Percentiles rank a stretch among this genome's conserved stretches.
phyloP scores from a whole-genome alignment of 140 eudicot genomes.

The Cichorium intybus region DNA sequence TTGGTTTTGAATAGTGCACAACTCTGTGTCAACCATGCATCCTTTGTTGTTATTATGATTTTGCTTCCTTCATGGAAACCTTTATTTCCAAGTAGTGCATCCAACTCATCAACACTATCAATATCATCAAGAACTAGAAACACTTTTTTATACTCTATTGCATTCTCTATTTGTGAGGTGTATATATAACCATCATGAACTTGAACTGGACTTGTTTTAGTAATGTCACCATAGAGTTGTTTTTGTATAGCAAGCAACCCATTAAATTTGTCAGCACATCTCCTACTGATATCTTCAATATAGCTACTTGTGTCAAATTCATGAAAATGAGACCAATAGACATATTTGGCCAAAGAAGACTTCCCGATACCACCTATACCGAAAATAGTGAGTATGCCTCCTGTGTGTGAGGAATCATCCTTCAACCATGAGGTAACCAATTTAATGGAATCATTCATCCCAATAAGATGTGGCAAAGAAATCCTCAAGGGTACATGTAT shows the following conservation, averaged over 20 bases:
- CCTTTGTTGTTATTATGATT: too few species aligned
- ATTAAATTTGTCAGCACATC: background rate
- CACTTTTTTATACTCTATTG: background rate
- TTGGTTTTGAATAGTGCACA: too few species aligned
- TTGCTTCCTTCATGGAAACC: too few species aligned
- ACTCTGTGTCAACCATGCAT: too few species aligned
- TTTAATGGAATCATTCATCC: background rate
- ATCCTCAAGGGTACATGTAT: background rate
- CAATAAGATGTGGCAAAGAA: constrained; percentile 10
- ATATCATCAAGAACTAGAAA: too few species aligned
- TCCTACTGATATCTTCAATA: constrained; percentile 10
- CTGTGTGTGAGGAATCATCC: background rate
- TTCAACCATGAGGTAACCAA: constrained; percentile 23
- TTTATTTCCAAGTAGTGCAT: too few species aligned
- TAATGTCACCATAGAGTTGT: constrained; percentile 16
- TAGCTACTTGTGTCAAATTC: too few species aligned
- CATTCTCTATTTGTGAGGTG: too few species aligned
- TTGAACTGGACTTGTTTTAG: background rate
- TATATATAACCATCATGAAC: background rate
- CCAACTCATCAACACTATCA: too few species aligned
- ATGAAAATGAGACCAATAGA: too few species aligned
- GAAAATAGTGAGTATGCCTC: constrained; percentile 11
- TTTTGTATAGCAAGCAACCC: constrained; percentile 16
- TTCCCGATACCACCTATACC: too few species aligned
- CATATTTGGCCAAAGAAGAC: constrained; percentile 24